These are phyloP conservation scores for Ustilago lituana DNA, from an alignment of 1,284 basidiomycete species.

Conservation along the genomic window DNA sequence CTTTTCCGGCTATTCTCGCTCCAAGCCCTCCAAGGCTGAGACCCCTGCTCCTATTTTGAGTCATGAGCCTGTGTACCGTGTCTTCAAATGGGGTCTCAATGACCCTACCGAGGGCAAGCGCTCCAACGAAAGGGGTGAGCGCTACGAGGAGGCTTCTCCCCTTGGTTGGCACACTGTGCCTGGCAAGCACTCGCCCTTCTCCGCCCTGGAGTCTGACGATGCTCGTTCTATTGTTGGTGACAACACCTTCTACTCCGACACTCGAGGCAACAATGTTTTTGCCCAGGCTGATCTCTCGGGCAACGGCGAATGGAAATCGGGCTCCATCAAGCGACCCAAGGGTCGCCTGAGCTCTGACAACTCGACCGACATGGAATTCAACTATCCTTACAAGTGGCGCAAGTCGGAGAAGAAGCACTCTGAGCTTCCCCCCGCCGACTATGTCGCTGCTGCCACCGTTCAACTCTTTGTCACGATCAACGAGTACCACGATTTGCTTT, in stretches of 20 bases:
- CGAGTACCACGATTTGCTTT: slow-evolving; percentile 58
- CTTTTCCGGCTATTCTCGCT: slow-evolving; percentile 31
- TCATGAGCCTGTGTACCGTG: slow-evolving; percentile 47
- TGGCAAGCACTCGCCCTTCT: slow-evolving; percentile 42
- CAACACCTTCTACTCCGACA: slow-evolving; percentile 49
- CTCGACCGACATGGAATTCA: slow-evolving; percentile 52
- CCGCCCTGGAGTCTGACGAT: slow-evolving; percentile 21
- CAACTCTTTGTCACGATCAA: slow-evolving; percentile 60
- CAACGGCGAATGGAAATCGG: slow-evolving; percentile 48
- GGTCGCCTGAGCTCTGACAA: slow-evolving; percentile 41
- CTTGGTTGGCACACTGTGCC: slow-evolving; percentile 57
- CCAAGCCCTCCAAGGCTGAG: slow-evolving; percentile 16
- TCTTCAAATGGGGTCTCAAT: slow-evolving; percentile 59
- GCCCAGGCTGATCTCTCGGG: slow-evolving; percentile 51
- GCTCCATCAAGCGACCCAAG: slow-evolving; percentile 40
- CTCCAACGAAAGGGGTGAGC: slow-evolving; percentile 46
- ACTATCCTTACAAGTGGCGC: slow-evolving; percentile 60
- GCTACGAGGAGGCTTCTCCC: slow-evolving; percentile 46
- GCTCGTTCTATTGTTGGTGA: slow-evolving; percentile 26
- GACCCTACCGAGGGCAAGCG: slow-evolving; percentile 58
- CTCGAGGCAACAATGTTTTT: slow-evolving; percentile 60
- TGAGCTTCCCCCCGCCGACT: slow-evolving; percentile 46
- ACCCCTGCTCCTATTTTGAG: slow-evolving; percentile 13
- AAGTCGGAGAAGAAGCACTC: slow-evolving; percentile 53
- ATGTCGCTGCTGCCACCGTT: slow-evolving; percentile 46